A percentile compares a stretch with the other conserved stretches of the same genome.
Conservation (phyloP, 1,139 yeast species). For the Wickerhamomyces sp. region DNA sequence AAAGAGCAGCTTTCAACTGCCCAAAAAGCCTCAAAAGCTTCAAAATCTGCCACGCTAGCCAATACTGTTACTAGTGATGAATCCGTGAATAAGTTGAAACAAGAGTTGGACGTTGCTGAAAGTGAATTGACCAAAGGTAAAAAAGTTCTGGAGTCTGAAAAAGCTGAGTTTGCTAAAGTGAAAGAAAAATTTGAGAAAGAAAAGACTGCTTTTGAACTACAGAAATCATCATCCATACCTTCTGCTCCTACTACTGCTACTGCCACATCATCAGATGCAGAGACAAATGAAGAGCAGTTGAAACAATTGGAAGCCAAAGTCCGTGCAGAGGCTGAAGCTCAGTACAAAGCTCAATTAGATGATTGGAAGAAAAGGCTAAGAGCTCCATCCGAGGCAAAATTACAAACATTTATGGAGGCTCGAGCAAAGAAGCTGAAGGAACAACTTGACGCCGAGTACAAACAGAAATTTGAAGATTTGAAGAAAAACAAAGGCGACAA, state of each 20-base stretch:
- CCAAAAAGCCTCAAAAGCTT: no score
- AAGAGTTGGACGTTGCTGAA: conserved; percentile 14
- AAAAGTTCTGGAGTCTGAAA: conserved; percentile 1
- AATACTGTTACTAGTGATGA: conserved; percentile 16
- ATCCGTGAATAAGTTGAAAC: conserved; percentile 16
- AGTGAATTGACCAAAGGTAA: conserved; percentile 4
- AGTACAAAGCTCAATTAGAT: conserved; percentile 9
- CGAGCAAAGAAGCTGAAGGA: no score
- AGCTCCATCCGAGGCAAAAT: no score
- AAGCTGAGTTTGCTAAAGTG: conserved; percentile 3
- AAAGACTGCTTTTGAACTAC: conserved; percentile 3
- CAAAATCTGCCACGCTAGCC: conserved; percentile 8
- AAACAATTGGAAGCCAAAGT: conserved; percentile 27
- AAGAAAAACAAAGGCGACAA: conserved; percentile 8
- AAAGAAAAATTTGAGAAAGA: conserved; percentile 7
- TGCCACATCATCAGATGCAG: conserved; percentile 4
- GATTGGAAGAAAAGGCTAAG: conserved; percentile 8
- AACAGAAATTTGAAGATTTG: conserved; percentile 5
- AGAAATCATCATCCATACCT: not conserved
- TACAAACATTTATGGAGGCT: no score
- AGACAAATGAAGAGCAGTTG: conserved; percentile 19
- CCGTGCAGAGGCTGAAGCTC: conserved; percentile 25
- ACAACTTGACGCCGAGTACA: no score
- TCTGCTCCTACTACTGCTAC: not conserved
- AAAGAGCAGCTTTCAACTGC: conserved; percentile 19